Base-by-base conservation (phyloP, 2,329 filamentous ascomycete genomes). In the Alternaria longipes region DNA sequence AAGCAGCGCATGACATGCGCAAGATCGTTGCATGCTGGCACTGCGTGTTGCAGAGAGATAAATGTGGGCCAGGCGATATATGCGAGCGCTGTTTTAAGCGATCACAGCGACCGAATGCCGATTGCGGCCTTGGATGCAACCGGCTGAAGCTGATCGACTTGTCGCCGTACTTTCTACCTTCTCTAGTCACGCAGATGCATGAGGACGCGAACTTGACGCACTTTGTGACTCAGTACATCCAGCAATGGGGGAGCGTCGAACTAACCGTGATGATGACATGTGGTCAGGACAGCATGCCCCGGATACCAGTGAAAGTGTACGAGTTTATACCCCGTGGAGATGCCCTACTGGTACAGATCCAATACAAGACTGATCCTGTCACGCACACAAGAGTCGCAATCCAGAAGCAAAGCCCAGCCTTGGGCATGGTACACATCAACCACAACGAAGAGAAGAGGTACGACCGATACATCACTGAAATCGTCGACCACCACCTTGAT, bases 1-100 rank as follows among this genome's bases (percentile, higher is more conserved):
- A 79, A 60, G 77, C 79, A 53, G 81, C 79, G 42, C 78, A 80
- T 50, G 74, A 78, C 41, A 82, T 83, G 81, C 80, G 82, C 14
- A 81, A 81, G 54, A 76, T 79, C 8, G 79, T 79, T 22, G 80
- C 81, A 9, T 84, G 82, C 59, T 84, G 82, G 82, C 77, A 81
- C 28, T 84, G 82, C 60, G 79, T 78, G 5, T 72, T 84, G 50
- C 82, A 84, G 62, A 75, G 82, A 69, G 82, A 83, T 66, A 79
- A 80, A 73, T 82, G 80, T 63, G 74, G 77, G 6, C 74, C 76
- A 22, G 79, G 79, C 41, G 73, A 76, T 6, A 72, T 67, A n/a
- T 81, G 79, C 59, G 73, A 78, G 54, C 75, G 79, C 52, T 80
- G 78, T 62, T 45, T 74, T 51, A 81, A 81, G 64, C 78, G 79